Evolutionary conservation across 2,329 filamentous ascomycete genomes (phyloP), one percentile per base, ranked within the genome.

Genomic region (Aureobasidium vineae): DNA sequence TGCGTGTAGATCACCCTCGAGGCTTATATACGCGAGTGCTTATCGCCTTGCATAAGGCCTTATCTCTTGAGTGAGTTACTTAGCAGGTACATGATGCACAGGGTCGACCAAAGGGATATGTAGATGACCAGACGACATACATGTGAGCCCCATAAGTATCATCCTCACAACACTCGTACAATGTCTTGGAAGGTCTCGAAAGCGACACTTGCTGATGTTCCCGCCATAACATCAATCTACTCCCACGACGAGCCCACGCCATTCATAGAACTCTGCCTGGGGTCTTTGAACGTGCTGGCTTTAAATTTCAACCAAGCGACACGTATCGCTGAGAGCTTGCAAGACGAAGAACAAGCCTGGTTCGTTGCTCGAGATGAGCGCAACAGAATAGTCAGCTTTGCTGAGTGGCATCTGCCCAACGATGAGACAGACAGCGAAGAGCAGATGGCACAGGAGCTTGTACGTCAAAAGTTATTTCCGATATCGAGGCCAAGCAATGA

Each of bases 381-480:
- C 33, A 59, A 66, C 33, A 66, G 43, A 36, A 66, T 54, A 40
- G 54, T 47, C 33, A 38, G 50, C 21, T 66, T 66, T 36, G 64
- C 54, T 2, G 31, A 66, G 26, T 66, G 64, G 64, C 41, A 50
- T 19, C 26, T 66, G 41, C 53, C 64, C 21, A 66, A 40, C n/a
- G 53, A n/a, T 26, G 53, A 66, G 57, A 64, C 60, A 49, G 50
- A 66, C 3, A 36, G 10, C n/a, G 38, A 57, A 52, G 50, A 66
- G 41, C 33, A 66, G 33, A 40, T 53, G 59, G 54, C 63, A 43
- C 49, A 68, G 66, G 53, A 66, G 49, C 61, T 63, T 49, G 61
- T 65, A 47, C 23, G 49, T 28, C 33, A 5, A 11, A 5, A 28
- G 13, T 47, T 11, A 38, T 36, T 63, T 10, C 36, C 10, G 43